phyloP scores from a whole-genome alignment of 352 stramenopile genomes.

The Phytophthora rubi region DNA sequence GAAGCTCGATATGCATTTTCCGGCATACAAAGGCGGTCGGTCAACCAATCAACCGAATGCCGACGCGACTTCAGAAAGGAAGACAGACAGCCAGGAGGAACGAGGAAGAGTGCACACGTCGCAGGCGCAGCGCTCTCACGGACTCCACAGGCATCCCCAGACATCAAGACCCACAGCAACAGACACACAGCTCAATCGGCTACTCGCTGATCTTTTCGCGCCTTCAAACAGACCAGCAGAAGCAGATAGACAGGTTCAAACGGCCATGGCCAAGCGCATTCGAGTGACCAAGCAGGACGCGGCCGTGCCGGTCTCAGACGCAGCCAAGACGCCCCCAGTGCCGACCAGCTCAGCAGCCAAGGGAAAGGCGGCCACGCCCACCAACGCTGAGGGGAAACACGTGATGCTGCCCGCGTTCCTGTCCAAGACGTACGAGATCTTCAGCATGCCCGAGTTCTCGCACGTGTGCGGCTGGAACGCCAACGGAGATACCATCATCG shows the following conservation, averaged over 20 bases:
- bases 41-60: constrained; percentile 47
- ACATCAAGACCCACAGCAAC: constrained; percentile 2
- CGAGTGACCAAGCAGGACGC: constrained; percentile 45
- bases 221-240: constrained; percentile 11
- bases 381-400: constrained; percentile 64
- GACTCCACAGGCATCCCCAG: constrained; percentile 8
- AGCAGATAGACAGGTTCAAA: constrained; percentile 11
- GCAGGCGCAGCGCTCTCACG: constrained; percentile 16
- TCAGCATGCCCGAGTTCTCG: constrained; percentile 85
- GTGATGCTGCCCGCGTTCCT: constrained; percentile 91
- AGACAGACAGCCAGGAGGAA: constrained; percentile 20
- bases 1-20: constrained; percentile 26
- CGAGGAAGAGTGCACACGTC: constrained; percentile 25
- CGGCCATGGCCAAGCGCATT: constrained; percentile 71
- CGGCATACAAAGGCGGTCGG: constrained; percentile 32
- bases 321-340: constrained; percentile 1
- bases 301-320: constrained; percentile 10
- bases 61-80: constrained; percentile 28
- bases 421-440: constrained; percentile 95
- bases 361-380: constrained; percentile 16
- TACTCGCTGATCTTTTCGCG: constrained; percentile 7
- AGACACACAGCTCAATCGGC: constrained; percentile 13
- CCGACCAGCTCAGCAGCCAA: constrained; percentile 5
- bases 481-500: constrained; percentile 93
- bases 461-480: constrained; percentile 91